Base-by-base conservation (phyloP, 768 basidiomycete genomes). In the Phanerodontia chrysosporium region DNA sequence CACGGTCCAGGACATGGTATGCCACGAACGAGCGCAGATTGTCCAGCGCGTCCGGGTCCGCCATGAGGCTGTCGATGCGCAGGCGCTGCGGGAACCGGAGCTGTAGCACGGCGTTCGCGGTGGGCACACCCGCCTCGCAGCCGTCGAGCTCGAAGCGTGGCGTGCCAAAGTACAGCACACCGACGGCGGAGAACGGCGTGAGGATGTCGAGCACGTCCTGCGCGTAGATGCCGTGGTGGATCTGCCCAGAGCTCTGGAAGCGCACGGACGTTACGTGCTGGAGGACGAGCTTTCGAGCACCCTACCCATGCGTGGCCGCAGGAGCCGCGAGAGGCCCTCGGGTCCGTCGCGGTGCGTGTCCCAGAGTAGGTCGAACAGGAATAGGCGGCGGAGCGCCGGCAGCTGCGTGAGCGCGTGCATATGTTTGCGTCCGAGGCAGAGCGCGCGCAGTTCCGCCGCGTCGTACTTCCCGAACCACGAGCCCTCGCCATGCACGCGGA, bases 381-480 rank as follows among this genome's bases (percentile, higher is more conserved):
- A 39, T 7, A 53, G 52, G n/a, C 39, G 32, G 32, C 32, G 52
- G 13, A 53, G 52, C 21, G 52, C 52, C 22, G 52, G 52, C 10
- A 53, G 35, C 35, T 42, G 52, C 3, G 36, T 18, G 52, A 53
- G 36, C 22, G 35, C 22, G 10, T 25, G 52, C 6, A 53, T n/a
- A 36, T 53, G 35, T 9, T 5, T 53, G 35, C 36, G 52, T 25
- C 52, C 52, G 13, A 53, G 35, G 16, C 30, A 42, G 13, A 53
- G 35, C 52, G 8, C 6, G 35, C 52, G 52, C 18, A 39, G 32
- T 22, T 53, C 35, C 5, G 52, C 24, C 7, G 32, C 10, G n/a
- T 39, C 24, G 36, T 53, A 39, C 52, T 53, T 53, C 21, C 52
- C 52, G 52, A 53, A 53, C 51, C 52, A 53, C 52, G 52, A 53